These are phyloP conservation scores for Canavalia ensiformis DNA, from an alignment of 306 rosid genomes.

Conservation along the genomic window DNA sequence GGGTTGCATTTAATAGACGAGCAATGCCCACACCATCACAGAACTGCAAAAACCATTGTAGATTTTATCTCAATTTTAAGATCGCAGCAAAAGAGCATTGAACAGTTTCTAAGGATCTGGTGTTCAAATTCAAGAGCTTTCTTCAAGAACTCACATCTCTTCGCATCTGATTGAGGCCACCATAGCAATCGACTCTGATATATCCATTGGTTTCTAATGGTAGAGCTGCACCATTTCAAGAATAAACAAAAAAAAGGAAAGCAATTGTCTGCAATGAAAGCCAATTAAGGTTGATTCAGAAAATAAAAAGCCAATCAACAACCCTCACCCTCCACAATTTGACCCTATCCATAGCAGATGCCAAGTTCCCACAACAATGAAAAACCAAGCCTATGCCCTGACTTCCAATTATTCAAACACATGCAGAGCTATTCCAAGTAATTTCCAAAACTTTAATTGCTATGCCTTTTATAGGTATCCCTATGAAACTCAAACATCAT, in stretches of 20 bases:
- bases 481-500: background rate
- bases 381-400: conserved; percentile 3
- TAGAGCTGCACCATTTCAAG: conserved; percentile 83
- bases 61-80: conserved; percentile 39
- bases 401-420: conserved; percentile 34
- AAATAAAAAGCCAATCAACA: conserved; percentile 48
- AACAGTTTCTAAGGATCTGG: conserved; percentile 8
- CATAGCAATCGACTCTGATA: conserved; percentile 93
- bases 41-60: conserved; percentile 65
- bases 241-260: conserved; percentile 57
- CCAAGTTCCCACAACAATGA: conserved; percentile 25
- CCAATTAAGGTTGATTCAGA: conserved; percentile 76
- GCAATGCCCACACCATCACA: conserved; percentile 98
- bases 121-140: conserved; percentile 38
- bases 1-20: conserved; percentile 82
- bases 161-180: conserved; percentile 96
- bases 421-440: conserved; percentile 17
- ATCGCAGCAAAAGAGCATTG: conserved; percentile 32
- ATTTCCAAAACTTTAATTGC: background rate
- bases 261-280: conserved; percentile 74
- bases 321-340: conserved; percentile 41
- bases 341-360: conserved; percentile 16
- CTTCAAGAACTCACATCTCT: conserved; percentile 78
- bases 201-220: conserved; percentile 80
- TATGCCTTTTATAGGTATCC: background rate